Percentiles rank a stretch among this genome's conserved stretches.
phyloP scores from a whole-genome alignment of 1,284 basidiomycete genomes.

The Cryptococcus jaspeensis region DNA sequence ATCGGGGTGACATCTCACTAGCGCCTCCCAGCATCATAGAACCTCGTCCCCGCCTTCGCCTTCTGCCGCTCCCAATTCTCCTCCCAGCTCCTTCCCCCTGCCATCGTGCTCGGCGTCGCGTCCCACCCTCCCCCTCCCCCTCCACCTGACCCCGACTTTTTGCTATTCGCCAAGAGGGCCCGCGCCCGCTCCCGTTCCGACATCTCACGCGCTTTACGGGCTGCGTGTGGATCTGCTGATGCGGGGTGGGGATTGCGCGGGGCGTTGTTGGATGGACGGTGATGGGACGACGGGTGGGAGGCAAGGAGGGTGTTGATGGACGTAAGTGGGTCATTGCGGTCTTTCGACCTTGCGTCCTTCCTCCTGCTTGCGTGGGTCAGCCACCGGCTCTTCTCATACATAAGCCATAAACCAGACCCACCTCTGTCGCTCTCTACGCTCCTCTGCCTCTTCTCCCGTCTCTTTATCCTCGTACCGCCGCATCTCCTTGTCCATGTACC shows the following conservation, averaged over 20 bases:
- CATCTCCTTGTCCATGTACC: conserved; percentile 49
- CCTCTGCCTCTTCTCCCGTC: conserved; percentile 41
- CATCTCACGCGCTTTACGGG: conserved; percentile 28
- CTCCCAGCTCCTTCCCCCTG: conserved; percentile 25
- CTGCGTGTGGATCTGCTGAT: conserved; percentile 25
- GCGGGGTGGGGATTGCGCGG: conserved; percentile 19
- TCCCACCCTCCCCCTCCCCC: conserved; percentile 20
- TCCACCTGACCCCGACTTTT: conserved; percentile 7
- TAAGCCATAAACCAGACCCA: conserved; percentile 17
- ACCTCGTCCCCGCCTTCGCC: conserved; percentile 39
- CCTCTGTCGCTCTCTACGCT: conserved; percentile 41
- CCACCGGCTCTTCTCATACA: neutral
- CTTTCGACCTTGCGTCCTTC: conserved; percentile 44
- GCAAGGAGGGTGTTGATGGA: conserved; percentile 9
- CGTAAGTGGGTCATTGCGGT: conserved; percentile 44
- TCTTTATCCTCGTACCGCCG: conserved; percentile 46
- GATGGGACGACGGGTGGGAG: neutral
- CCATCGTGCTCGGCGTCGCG: conserved; percentile 31
- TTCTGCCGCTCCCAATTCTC: conserved; percentile 44
- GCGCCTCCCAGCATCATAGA: conserved; percentile 10
- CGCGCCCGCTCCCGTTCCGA: conserved; percentile 48
- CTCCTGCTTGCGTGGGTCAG: conserved; percentile 23
- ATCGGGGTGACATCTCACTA: too few species aligned
- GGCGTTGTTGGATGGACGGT: conserved; percentile 8
- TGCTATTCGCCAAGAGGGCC: conserved; percentile 41